Percentiles rank a stretch among this genome's conserved stretches.
Conservation (phyloP, 495 filamentous ascomycete species). For the Venustampulla echinocandica region DNA sequence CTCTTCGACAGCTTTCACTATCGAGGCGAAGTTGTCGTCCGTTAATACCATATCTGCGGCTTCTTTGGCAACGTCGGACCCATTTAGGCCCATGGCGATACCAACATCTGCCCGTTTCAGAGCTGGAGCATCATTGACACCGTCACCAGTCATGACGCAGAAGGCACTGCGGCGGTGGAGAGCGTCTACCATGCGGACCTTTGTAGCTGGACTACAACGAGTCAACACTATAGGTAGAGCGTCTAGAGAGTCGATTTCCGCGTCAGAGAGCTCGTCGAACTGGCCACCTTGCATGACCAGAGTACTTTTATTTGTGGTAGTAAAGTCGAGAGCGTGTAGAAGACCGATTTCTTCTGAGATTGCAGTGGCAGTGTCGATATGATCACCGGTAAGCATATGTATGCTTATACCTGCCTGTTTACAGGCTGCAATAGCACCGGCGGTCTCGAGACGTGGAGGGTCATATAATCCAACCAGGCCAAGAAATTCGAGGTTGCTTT, state of each 20-base stretch:
- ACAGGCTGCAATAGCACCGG: constrained; percentile 42
- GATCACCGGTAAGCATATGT: constrained; percentile 60
- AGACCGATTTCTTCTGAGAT: constrained; percentile 48
- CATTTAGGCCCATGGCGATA: constrained; percentile 56
- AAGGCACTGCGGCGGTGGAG: constrained; percentile 55
- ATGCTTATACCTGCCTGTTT: constrained; percentile 48
- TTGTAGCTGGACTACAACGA: constrained; percentile 37
- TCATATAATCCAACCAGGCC: constrained; percentile 68
- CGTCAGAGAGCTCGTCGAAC: constrained; percentile 36
- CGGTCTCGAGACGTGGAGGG: constrained; percentile 61
- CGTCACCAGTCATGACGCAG: constrained; percentile 55
- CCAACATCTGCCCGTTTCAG: constrained; percentile 58
- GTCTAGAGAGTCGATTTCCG: constrained; percentile 35
- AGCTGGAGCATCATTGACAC: constrained; percentile 62
- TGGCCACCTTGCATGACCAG: constrained; percentile 36
- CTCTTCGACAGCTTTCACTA: constrained; percentile 63
- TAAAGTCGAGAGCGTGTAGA: too few species aligned
- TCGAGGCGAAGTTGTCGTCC: constrained; percentile 69
- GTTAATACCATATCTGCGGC: constrained; percentile 69
- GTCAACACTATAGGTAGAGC: constrained; percentile 39
- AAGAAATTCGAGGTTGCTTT: constrained; percentile 44
- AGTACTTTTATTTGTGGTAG: constrained; percentile 25
- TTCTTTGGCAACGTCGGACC: constrained; percentile 67
- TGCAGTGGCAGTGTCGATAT: constrained; percentile 52
- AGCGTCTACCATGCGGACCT: constrained; percentile 48